Evolutionary conservation across 192 early-diverging fungal genomes (phyloP).

Genomic region (Mortierella hygrophila): DNA sequence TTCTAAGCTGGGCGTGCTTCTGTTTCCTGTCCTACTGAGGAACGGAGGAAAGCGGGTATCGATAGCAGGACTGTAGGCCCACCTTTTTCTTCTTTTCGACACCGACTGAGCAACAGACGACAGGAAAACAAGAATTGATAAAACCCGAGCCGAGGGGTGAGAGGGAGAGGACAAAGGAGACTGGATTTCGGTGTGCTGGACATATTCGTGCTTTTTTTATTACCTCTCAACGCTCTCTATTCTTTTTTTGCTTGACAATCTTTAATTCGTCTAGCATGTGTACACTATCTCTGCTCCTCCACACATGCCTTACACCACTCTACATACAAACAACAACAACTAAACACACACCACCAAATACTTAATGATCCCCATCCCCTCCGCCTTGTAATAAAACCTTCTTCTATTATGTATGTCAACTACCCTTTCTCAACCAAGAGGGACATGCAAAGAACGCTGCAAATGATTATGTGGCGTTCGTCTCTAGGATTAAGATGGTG

Average conservation of each 20-base stretch:
- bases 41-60: neutral
- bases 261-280: neutral
- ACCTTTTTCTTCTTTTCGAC: neutral
- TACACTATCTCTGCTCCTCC: too few species aligned
- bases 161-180: neutral
- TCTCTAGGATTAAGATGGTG: too few species aligned
- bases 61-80: neutral
- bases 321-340: neutral
- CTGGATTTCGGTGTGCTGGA: conserved; percentile 1
- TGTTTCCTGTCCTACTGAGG: neutral
- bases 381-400: conserved; percentile 4
- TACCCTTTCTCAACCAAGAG: too few species aligned
- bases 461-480: too few species aligned
- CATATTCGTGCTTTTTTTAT: neutral
- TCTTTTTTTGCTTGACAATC: neutral
- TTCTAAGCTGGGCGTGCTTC: neutral
- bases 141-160: neutral
- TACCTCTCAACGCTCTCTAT: neutral
- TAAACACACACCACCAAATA: neutral
- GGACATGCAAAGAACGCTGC: too few species aligned
- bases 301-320: neutral
- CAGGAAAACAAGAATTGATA: neutral
- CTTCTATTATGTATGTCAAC: neutral
- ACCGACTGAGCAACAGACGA: neutral
- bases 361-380: neutral